Evolutionary conservation across 352 stramenopile genomes (phyloP), one percentile per base, ranked within the genome.

Genomic region (Globisporangium radiosum): DNA sequence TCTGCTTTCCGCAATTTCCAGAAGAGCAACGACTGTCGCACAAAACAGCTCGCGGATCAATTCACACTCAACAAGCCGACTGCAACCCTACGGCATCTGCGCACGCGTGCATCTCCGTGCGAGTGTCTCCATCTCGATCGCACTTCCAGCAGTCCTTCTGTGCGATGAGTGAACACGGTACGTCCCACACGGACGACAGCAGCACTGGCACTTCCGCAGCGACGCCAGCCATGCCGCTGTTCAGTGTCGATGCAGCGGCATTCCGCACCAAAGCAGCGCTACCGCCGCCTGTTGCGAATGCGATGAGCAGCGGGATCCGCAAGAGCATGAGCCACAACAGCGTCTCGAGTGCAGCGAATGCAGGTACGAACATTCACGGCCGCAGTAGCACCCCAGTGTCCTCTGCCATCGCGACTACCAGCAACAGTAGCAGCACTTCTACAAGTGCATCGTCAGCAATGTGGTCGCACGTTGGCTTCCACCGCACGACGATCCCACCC

Each of bases 381-480:
- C 17, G 17, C 17, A 19, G 17, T 0, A 19, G 17, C 0, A 19
- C 17, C 17, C 17, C 17, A 19, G 17, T 19, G 17, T 44, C 10
- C 40, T 7, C 40, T 44, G 40, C 40, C 40, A 11, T 11, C 40
- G 10, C 40, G 7, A 44, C 40, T 11, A 7, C 15, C 4, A 50
- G n/a, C 4, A 8, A 15, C 17, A 19, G 0, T 19, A 19, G 17
- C 17, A 19, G 17, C 17, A 19, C 17, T 42, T n/a, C 37, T 19
- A 7, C 39, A 14, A n/a, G n/a, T 4, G 50, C 17, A 15, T 49
- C 56, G n/a, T 36, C 54, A 0, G 54, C 60, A 42, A 70, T 80
- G 69, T 92, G 82, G 80, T 78, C 78, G 43, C 80, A 92, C 55
- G 82, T 94, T 43, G 85, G 84, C 38, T 85, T 90, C 69, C 85